Conservation (phyloP, 129 eudicot species). For the Smallanthus sonchifolius region DNA sequence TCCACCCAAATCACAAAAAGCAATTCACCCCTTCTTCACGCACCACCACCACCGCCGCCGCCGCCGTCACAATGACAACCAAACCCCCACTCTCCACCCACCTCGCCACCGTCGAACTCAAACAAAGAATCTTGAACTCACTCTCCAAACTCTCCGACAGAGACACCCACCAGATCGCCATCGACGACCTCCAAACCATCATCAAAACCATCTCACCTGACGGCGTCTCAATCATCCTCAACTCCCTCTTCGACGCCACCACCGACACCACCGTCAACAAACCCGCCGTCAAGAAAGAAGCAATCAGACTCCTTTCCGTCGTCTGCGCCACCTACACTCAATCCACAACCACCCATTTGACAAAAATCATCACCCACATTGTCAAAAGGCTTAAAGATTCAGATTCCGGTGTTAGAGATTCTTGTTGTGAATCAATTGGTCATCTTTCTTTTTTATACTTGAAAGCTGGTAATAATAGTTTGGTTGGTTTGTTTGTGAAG, state of each 20-base stretch:
- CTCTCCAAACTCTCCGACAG: conserved; percentile 80
- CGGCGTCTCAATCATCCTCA: conserved; percentile 58
- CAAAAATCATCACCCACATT: conserved; percentile 63
- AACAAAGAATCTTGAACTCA: conserved; percentile 66
- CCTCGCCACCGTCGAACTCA: conserved; percentile 77
- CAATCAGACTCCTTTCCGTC: conserved; percentile 60
- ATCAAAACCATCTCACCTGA: conserved; percentile 60
- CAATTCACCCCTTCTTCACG: conserved; percentile 5
- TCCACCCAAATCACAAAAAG: conserved; percentile 7
- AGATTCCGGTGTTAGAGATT: conserved; percentile 78
- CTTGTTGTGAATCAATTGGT: conserved; percentile 74
- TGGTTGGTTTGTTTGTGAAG: conserved; percentile 73
- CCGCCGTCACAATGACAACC: conserved; percentile 38
- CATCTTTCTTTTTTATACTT: conserved; percentile 53
- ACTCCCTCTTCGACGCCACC: conserved; percentile 66
- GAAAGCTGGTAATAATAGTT: conserved; percentile 34
- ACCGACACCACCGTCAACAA: conserved; percentile 48
- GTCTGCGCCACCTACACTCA: conserved; percentile 57
- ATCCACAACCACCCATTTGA: conserved; percentile 58
- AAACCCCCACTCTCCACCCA: conserved; percentile 67
- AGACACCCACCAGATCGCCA: conserved; percentile 95
- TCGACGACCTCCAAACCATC: conserved; percentile 64
- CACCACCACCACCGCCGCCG: conserved; percentile 5
- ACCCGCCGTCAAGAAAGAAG: conserved; percentile 74
- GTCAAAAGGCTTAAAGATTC: conserved; percentile 68